Percentiles rank a stretch among this genome's conserved stretches.
These are phyloP conservation scores for Chrysosporium queenslandicum DNA, from an alignment of 2,329 filamentous ascomycete species.

Conservation along the genomic window DNA sequence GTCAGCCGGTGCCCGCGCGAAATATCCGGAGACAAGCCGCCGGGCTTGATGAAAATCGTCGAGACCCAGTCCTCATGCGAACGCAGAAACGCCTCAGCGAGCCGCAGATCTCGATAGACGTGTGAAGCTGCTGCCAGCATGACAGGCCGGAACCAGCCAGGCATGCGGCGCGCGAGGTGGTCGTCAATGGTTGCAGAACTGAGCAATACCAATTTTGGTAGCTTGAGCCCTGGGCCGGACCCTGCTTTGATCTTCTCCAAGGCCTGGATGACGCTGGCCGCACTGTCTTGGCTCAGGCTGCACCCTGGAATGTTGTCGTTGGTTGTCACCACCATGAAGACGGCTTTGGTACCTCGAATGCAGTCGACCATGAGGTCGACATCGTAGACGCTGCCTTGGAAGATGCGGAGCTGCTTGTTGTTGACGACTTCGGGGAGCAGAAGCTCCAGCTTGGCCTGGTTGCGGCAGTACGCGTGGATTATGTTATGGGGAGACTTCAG, in stretches of 20 bases:
- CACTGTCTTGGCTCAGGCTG: constrained; percentile 31
- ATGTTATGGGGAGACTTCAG: constrained; percentile 24
- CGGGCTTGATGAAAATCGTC: constrained; percentile 22
- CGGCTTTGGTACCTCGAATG: constrained; percentile 28
- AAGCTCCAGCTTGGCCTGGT: constrained; percentile 31
- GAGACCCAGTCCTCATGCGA: constrained; percentile 20
- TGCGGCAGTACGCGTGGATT: constrained; percentile 40
- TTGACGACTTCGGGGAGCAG: constrained; percentile 28
- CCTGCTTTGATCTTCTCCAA: constrained; percentile 24
- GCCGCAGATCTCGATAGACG: constrained; percentile 19
- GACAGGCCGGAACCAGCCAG: constrained; percentile 15
- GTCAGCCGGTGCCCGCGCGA: constrained; percentile 35
- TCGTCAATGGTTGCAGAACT: constrained; percentile 37
- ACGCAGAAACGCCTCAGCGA: constrained; percentile 18
- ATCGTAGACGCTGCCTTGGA: constrained; percentile 37
- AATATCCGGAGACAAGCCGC: constrained; percentile 19
- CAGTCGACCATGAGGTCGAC: constrained; percentile 30
- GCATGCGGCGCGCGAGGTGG: constrained; percentile 27
- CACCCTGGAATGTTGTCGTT: constrained; percentile 40
- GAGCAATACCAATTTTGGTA: constrained; percentile 38
- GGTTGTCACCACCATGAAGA: constrained; percentile 35
- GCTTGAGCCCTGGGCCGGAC: background rate
- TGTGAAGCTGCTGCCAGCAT: constrained; percentile 17
- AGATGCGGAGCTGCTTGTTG: constrained; percentile 32
- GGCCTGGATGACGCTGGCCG: constrained; percentile 29